These are phyloP conservation scores for Cyberlindnera misumaiensis DNA, from an alignment of 805 yeast species.

Conservation along the genomic window DNA sequence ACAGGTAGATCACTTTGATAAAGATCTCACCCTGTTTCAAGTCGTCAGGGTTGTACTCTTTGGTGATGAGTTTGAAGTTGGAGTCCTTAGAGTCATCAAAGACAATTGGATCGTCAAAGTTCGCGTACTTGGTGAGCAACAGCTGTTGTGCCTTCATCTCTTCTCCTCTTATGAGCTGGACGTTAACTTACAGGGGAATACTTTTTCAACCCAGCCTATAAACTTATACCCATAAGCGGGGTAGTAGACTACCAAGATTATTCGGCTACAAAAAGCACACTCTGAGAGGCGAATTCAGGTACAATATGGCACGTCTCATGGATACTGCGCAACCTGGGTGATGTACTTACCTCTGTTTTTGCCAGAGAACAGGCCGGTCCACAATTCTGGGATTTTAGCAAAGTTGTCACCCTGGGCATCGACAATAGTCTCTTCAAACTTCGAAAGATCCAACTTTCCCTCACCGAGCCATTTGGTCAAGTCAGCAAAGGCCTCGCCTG, in stretches of 20 bases:
- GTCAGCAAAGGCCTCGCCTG: conserved; percentile 31
- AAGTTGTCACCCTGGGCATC: conserved; percentile 37
- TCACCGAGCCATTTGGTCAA: conserved; percentile 30
- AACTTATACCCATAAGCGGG: no score
- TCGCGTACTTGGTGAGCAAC: conserved; percentile 23
- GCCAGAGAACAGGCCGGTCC: conserved; percentile 41
- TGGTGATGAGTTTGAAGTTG: conserved; percentile 23
- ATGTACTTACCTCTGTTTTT: conserved; percentile 45
- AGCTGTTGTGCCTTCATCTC: conserved; percentile 23
- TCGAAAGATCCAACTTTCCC: conserved; percentile 35
- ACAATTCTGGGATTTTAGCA: conserved; percentile 36
- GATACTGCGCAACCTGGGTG: conserved; percentile 27
- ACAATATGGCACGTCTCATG: background rate
- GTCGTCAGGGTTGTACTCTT: conserved; percentile 15
- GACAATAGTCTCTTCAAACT: conserved; percentile 31
- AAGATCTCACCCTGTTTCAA: conserved; percentile 31
- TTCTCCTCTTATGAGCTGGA: no score
- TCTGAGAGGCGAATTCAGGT: background rate
- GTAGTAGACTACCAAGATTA: no score
- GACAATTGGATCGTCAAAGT: conserved; percentile 22
- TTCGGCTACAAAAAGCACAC: no score
- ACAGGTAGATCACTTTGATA: conserved; percentile 37
- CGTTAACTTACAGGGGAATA: no score
- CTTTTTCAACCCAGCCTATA: no score
- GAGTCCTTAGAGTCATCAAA: conserved; percentile 20